Evolutionary conservation across 83 land plant species (phyloP).

Genomic region (Picea abies): DNA sequence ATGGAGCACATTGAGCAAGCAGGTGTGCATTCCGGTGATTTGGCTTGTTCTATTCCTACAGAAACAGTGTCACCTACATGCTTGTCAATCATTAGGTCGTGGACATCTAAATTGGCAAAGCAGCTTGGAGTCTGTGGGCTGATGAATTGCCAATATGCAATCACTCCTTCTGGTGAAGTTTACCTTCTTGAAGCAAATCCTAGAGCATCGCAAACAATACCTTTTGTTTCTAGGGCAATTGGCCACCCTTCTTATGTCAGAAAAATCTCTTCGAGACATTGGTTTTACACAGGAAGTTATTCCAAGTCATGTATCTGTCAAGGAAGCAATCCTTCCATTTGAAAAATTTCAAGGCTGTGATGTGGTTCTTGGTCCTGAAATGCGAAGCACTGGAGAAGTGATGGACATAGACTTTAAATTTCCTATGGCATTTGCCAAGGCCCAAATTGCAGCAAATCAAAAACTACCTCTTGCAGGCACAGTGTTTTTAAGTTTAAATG

Average conservation of each 20-base stretch:
- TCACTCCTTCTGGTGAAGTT: slow-evolving; percentile 72
- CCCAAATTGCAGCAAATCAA: slow-evolving; percentile 97
- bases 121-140: slow-evolving; percentile 79
- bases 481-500: slow-evolving; percentile 92
- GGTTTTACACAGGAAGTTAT: slow-evolving; percentile 80
- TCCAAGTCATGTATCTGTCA: slow-evolving; percentile 89
- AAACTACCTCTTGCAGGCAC: slow-evolving; percentile 86
- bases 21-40: slow-evolving; percentile 98
- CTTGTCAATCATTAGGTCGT: slow-evolving; percentile 65
- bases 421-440: slow-evolving; percentile 90
- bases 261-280: slow-evolving; percentile 66
- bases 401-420: slow-evolving; percentile 91
- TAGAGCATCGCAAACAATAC: slow-evolving; percentile 96
- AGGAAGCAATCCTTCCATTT: slow-evolving; percentile 97
- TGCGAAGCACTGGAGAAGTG: slow-evolving; percentile 99
- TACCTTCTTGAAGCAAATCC: slow-evolving; percentile 97
- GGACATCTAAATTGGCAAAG: slow-evolving; percentile 85
- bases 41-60: slow-evolving; percentile 92
- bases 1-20: slow-evolving; percentile 99
- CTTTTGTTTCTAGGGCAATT: slow-evolving; percentile 97
- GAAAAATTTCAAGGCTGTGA: slow-evolving; percentile 99
- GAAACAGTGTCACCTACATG: slow-evolving; percentile 64
- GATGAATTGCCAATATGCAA: slow-evolving; percentile 99
- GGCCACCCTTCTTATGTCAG: slow-evolving; percentile 96
- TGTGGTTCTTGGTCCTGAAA: slow-evolving; percentile 93